phyloP scores from a whole-genome alignment of 2,329 filamentous ascomycete species.

The Pseudogymnoascus sp. region DNA sequence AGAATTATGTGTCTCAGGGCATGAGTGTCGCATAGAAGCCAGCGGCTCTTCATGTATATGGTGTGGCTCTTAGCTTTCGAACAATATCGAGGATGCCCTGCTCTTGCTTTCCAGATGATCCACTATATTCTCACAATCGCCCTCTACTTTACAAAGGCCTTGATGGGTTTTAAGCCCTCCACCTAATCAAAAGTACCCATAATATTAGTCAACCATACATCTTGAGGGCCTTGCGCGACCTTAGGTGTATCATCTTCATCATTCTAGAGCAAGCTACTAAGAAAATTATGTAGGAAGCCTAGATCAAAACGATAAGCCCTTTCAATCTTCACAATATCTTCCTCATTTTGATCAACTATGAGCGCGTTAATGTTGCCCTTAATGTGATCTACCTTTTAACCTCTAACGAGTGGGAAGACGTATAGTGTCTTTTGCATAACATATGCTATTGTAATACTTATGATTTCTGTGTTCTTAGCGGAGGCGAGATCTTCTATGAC shows the following conservation, averaged over 20 bases:
- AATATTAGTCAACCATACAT: conserved; percentile 11
- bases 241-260: not conserved
- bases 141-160: not conserved
- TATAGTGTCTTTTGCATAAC: conserved; percentile 49
- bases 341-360: conserved; percentile 39
- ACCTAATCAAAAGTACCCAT: conserved; percentile 14
- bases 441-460: conserved; percentile 48
- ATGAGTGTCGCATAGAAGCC: too few species aligned
- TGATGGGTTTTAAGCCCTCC: conserved; percentile 2
- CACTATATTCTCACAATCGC: too few species aligned
- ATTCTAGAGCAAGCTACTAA: conserved; percentile 4
- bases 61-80: too few species aligned
- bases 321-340: conserved; percentile 49
- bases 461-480: conserved; percentile 44
- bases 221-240: not conserved
- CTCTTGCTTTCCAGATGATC: too few species aligned
- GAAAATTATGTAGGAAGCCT: conserved; percentile 15
- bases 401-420: conserved; percentile 52
- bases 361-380: conserved; percentile 49
- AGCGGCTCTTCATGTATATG: too few species aligned
- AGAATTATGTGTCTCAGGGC: too few species aligned
- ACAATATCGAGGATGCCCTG: too few species aligned
- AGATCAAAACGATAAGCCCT: conserved; percentile 31
- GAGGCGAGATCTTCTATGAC: conserved; percentile 52
- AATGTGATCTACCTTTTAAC: conserved; percentile 49